Evolutionary conservation across 208 protist species (phyloP).

Genomic region (Borovskyia barvae): DNA sequence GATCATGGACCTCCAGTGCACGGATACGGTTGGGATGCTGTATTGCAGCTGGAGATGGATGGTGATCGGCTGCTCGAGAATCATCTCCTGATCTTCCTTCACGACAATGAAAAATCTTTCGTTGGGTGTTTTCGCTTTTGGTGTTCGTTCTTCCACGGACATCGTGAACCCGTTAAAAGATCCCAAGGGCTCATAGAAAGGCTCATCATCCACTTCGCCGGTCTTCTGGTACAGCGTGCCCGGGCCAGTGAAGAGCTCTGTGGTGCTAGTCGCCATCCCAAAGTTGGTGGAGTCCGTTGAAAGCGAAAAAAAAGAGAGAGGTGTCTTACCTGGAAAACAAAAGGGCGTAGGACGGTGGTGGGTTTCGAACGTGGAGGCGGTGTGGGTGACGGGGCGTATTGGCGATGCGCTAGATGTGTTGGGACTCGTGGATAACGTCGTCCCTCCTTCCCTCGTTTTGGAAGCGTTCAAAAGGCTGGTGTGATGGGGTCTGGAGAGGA

Average conservation of each 20-base stretch:
- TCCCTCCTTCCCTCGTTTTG: no score
- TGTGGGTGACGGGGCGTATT: no score
- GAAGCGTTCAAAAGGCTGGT: not conserved
- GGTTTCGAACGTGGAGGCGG: not conserved
- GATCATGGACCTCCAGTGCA: conserved; percentile 53
- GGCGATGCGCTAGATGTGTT: no score
- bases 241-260: conserved; percentile 21
- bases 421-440: no score
- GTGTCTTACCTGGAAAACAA: not conserved
- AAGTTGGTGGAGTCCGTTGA: not conserved
- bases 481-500: not conserved
- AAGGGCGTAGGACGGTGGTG: not conserved
- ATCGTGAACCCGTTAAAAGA: conserved; percentile 18
- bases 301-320: not conserved
- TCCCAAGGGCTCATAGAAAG: conserved; percentile 33
- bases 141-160: conserved; percentile 16
- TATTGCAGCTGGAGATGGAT: conserved; percentile 43
- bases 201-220: conserved; percentile 9
- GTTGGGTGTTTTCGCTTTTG: no score
- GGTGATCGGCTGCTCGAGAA: conserved; percentile 42
- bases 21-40: conserved; percentile 27
- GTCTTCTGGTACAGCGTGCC: conserved; percentile 46
- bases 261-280: conserved; percentile 3
- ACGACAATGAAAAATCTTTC: conserved; percentile 35
- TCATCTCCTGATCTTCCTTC: conserved; percentile 24